Base-by-base conservation (phyloP, 83 land plant species). In the Diphasiastrum complanatum region DNA sequence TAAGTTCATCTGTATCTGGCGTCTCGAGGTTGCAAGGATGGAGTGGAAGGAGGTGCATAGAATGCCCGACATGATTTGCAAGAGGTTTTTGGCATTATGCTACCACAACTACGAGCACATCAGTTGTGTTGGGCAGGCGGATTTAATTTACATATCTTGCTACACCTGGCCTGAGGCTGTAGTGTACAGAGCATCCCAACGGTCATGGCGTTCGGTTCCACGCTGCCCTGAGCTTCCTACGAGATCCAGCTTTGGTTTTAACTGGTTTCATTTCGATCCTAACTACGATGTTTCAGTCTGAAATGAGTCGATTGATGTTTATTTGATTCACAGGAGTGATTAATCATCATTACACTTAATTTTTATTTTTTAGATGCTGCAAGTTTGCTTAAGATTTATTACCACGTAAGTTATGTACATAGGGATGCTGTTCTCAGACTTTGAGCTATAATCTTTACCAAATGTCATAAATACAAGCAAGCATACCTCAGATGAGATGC, bases 71-170 rank as follows among this genome's bases (percentile, higher is more conserved):
- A 8, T 66, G 64, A 74, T 84, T 76, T 80, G 78, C 64, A 51
- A 65, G 53, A 80, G 80, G 33, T 75, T 84, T 32, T 51, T 75
- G 48, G 76, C 78, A 0, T 48, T 79, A 6, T 79, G 83, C 33
- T 83, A 79, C 65, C 86, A 83, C 66, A 79, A 79, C 48, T 83
- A 83, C 46, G 78, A 76, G 36, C 86, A 79, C 50, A 73, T 79
- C 23, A 67, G 74, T 33, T 75, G 79, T 62, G 51, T 79, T 23
- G 78, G 75, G 65, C 82, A 83, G 29, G 80, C 63, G 29, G 86
- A 76, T 12, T 43, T 64, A 63, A 58, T 83, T 43, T 72, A 79
- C 30, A 28, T 83, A 2, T 75, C 75, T 45, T 79, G 83, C 69
- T 69, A 50, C 32, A 79, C 71, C 0, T 79, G 78, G 70, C 86